Percentiles rank a stretch among this genome's conserved stretches.
These are phyloP conservation scores for Herpotrichia juniperi DNA, from an alignment of 2,329 filamentous ascomycete genomes.

Conservation along the genomic window DNA sequence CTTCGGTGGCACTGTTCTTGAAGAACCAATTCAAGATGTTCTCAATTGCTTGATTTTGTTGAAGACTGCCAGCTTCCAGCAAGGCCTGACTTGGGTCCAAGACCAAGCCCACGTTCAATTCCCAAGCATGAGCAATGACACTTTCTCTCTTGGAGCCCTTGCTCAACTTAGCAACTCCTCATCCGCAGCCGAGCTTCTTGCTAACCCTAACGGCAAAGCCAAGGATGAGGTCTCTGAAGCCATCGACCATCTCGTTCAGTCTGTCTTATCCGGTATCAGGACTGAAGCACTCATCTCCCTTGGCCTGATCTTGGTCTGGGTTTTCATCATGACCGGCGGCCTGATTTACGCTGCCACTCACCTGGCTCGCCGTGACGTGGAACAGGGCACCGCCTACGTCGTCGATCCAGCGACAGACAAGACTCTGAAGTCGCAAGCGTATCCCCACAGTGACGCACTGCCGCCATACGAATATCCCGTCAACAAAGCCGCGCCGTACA, in stretches of 20 bases:
- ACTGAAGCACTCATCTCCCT: slow-evolving; percentile 82
- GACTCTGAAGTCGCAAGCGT: slow-evolving; percentile 24
- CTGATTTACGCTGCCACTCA: slow-evolving; percentile 69
- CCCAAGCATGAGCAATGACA: slow-evolving; percentile 77
- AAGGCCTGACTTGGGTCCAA: slow-evolving; percentile 91
- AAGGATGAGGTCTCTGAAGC: slow-evolving; percentile 83
- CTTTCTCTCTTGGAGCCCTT: slow-evolving; percentile 80
- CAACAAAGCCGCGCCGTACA: slow-evolving; percentile 55
- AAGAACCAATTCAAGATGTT: slow-evolving; percentile 78
- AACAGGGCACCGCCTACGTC: slow-evolving; percentile 58
- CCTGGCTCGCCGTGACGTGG: slow-evolving; percentile 68
- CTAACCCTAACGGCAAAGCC: slow-evolving; percentile 74
- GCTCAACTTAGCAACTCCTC: slow-evolving; percentile 56
- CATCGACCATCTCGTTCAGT: slow-evolving; percentile 70
- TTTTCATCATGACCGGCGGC: slow-evolving; percentile 78
- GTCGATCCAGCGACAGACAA: slow-evolving; percentile 35
- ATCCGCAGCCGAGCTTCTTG: slow-evolving; percentile 73
- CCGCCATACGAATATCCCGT: slow-evolving; percentile 49
- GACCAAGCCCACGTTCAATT: slow-evolving; percentile 85
- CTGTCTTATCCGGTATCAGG: slow-evolving; percentile 70
- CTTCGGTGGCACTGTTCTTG: slow-evolving; percentile 82
- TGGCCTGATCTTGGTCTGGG: slow-evolving; percentile 75
- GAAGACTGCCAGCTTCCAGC: slow-evolving; percentile 84
- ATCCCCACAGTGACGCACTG: slow-evolving; percentile 42
- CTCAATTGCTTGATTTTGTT: slow-evolving; percentile 86